phyloP scores from a whole-genome alignment of 1,139 yeast species.

The Groenewaldozyma sp. region DNA sequence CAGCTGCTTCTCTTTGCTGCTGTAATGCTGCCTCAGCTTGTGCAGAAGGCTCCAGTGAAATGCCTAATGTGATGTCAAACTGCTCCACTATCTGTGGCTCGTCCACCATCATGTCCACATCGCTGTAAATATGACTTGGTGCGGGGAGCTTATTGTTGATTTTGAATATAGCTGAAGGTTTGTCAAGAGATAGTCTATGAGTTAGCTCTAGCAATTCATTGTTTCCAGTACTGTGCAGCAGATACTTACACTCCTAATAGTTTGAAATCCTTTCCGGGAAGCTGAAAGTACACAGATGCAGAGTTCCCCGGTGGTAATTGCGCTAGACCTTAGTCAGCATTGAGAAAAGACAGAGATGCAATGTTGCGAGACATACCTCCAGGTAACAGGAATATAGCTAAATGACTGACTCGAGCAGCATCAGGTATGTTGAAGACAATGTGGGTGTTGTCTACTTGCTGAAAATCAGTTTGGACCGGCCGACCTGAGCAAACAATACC shows the following conservation, averaged over 20 bases:
- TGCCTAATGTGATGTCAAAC: constrained; percentile 57
- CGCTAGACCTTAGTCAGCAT: not conserved
- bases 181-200: constrained; percentile 48
- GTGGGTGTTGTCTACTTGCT: constrained; percentile 55
- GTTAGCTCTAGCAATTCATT: too few species aligned
- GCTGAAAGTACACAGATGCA: constrained; percentile 81
- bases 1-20: constrained; percentile 21
- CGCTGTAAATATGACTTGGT: constrained; percentile 20
- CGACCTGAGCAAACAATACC: constrained; percentile 40
- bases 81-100: constrained; percentile 16
- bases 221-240: too few species aligned
- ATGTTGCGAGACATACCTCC: constrained; percentile 36
- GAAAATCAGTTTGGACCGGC: constrained; percentile 31
- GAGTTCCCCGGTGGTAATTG: constrained; percentile 57
- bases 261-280: constrained; percentile 68
- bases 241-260: constrained; percentile 49
- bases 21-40: constrained; percentile 47
- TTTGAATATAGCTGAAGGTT: constrained; percentile 89
- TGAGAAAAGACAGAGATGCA: not conserved
- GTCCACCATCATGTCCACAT: constrained; percentile 29
- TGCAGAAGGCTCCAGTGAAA: constrained; percentile 70
- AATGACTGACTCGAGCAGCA: constrained; percentile 58
- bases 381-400: constrained; percentile 70
- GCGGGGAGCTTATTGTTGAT: constrained; percentile 39
- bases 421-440: constrained; percentile 54